These are phyloP conservation scores for Colletotrichum coccodes DNA, from an alignment of 2,329 filamentous ascomycete genomes.

Conservation along the genomic window DNA sequence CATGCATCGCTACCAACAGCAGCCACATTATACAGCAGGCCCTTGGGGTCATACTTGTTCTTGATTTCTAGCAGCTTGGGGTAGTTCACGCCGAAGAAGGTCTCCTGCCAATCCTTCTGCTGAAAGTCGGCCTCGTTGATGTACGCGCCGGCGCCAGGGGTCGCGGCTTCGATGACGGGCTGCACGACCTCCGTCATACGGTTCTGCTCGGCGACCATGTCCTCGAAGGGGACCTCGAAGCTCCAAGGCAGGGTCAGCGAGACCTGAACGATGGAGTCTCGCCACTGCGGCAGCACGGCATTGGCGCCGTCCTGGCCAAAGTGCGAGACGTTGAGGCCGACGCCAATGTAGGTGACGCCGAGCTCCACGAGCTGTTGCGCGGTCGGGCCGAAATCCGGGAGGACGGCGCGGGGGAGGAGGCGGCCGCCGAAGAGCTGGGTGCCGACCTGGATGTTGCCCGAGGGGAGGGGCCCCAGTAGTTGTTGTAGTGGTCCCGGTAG, in stretches of 20 bases:
- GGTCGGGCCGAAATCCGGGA: constrained; percentile 22
- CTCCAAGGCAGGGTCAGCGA: constrained; percentile 37
- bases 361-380: constrained; percentile 20
- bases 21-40: constrained; percentile 41
- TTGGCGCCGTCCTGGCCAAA: constrained; percentile 37
- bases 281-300: constrained; percentile 54
- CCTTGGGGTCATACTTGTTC: constrained; percentile 43
- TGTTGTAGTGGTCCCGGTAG: constrained; percentile 35
- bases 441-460: constrained; percentile 40
- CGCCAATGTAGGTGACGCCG: constrained; percentile 28
- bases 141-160: constrained; percentile 40
- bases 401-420: constrained; percentile 42
- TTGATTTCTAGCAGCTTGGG: constrained; percentile 41
- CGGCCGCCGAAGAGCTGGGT: constrained; percentile 44
- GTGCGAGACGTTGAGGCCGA: constrained; percentile 28
- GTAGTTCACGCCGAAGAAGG: constrained; percentile 44
- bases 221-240: constrained; percentile 20
- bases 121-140: constrained; percentile 45
- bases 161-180: constrained; percentile 42
- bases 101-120: constrained; percentile 42
- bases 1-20: constrained; percentile 42
- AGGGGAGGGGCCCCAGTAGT: constrained; percentile 36
- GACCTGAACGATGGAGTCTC: constrained; percentile 45
- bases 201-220: constrained; percentile 28
- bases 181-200: constrained; percentile 43